Conservation (phyloP, 2,329 filamentous ascomycete genomes). For the Xylariaceae sp. region DNA sequence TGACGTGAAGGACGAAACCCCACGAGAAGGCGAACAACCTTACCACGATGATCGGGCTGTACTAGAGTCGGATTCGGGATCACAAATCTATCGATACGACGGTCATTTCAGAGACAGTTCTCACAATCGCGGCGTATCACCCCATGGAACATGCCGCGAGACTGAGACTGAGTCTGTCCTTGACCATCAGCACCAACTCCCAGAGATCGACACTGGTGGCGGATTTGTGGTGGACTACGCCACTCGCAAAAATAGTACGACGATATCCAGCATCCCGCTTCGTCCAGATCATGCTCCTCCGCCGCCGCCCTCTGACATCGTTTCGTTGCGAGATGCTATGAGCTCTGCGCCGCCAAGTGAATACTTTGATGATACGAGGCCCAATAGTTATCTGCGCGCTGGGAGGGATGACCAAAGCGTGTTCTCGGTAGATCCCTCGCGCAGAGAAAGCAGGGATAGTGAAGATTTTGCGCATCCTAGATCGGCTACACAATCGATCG, state of each 20-base stretch:
- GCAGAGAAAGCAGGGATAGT: constrained; percentile 42
- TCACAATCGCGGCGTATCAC: constrained; percentile 30
- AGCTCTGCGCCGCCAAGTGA: constrained; percentile 32
- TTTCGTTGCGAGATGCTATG: constrained; percentile 20
- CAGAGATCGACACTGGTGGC: constrained; percentile 47
- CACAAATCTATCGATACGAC: constrained; percentile 23
- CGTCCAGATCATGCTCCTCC: constrained; percentile 49
- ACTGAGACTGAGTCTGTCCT: constrained; percentile 20
- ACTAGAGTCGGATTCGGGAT: constrained; percentile 25
- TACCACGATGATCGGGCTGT: constrained; percentile 23
- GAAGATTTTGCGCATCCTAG: constrained; percentile 40
- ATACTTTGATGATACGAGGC: constrained; percentile 39
- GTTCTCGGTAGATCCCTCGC: constrained; percentile 39
- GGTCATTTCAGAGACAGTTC: constrained; percentile 23
- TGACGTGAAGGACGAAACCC: constrained; percentile 18
- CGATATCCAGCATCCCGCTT: constrained; percentile 20
- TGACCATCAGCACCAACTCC: constrained; percentile 35
- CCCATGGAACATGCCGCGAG: constrained; percentile 24
- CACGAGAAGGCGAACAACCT: constrained; percentile 18
- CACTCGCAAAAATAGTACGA: constrained; percentile 26
- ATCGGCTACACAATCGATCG: constrained; percentile 42
- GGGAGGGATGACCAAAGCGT: constrained; percentile 38
- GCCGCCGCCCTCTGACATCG: constrained; percentile 35
- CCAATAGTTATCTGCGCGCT: constrained; percentile 35
- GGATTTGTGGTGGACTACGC: constrained; percentile 47